These are phyloP conservation scores for Tolypocladium pustulatum DNA, from an alignment of 2,329 filamentous ascomycete genomes.

Conservation along the genomic window DNA sequence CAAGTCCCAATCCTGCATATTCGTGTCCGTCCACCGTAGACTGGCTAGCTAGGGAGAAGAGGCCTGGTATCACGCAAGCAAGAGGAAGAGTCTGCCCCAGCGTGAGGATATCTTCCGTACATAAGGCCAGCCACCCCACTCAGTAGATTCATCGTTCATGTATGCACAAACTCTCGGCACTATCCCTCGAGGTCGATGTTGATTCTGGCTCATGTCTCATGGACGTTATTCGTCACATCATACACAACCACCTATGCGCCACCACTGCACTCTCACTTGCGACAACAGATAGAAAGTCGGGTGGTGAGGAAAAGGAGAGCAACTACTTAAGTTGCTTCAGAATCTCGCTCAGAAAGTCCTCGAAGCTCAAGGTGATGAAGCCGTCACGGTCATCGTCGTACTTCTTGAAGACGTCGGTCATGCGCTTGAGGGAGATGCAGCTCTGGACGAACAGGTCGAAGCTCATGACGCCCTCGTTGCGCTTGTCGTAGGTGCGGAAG, in stretches of 20 bases:
- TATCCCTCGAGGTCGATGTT: neutral
- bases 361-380: conserved; percentile 75
- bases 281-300: no score
- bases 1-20: neutral
- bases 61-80: neutral
- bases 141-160: neutral
- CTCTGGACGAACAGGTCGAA: conserved; percentile 98
- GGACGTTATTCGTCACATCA: neutral
- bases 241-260: neutral
- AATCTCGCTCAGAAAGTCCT: conserved; percentile 67
- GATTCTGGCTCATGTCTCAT: neutral
- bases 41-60: neutral
- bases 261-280: neutral
- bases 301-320: no score
- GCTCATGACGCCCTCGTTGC: conserved; percentile 59
- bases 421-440: conserved; percentile 91
- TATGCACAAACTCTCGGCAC: neutral
- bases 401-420: conserved; percentile 99
- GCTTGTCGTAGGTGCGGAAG: conserved; percentile 83
- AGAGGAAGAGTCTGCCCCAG: neutral
- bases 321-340: conserved; percentile 46
- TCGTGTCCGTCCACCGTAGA: neutral
- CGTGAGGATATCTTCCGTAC: conserved; percentile 6
- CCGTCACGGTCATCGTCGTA: conserved; percentile 96
- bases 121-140: neutral